phyloP scores from a whole-genome alignment of 768 basidiomycete genomes.

The Suillus cothurnatus region DNA sequence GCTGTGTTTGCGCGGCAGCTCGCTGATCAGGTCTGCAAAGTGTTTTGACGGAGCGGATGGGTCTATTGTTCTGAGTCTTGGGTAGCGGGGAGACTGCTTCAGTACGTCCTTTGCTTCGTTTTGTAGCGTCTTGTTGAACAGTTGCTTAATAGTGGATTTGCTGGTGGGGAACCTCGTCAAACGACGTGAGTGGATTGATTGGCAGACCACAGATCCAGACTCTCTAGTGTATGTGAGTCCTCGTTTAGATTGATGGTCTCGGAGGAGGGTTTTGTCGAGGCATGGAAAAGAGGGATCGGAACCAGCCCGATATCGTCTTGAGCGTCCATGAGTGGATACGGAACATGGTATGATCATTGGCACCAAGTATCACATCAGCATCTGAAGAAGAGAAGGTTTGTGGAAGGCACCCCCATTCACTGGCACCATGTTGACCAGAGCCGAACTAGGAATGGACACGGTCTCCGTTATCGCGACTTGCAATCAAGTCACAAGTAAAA shows the following conservation, averaged over 20 bases:
- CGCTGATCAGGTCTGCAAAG: no score
- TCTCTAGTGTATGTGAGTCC: constrained; percentile 54
- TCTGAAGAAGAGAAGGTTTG: constrained; percentile 53
- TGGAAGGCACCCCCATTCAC: constrained; percentile 29
- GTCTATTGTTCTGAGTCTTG: no score
- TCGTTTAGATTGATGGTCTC: constrained; percentile 59
- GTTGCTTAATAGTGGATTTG: no score
- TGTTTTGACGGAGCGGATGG: no score
- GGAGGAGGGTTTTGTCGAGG: constrained; percentile 40
- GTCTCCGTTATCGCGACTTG: background rate
- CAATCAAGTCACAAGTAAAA: constrained; percentile 1
- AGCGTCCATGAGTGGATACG: constrained; percentile 61
- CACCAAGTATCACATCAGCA: constrained; percentile 56
- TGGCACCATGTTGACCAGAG: no score
- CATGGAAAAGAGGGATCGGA: constrained; percentile 59
- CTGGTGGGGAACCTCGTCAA: constrained; percentile 54
- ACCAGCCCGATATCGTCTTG: constrained; percentile 69
- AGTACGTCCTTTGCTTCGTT: no score
- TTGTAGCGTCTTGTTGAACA: no score
- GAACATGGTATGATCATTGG: constrained; percentile 54
- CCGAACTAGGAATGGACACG: background rate
- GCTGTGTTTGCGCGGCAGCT: no score
- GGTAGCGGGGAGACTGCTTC: no score
- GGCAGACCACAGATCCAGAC: constrained; percentile 59
- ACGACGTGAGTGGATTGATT: constrained; percentile 48